Percentiles rank a stretch among this genome's conserved stretches.
Conservation (phyloP, 352 stramenopile species). For the Phytophthora citrophthora region DNA sequence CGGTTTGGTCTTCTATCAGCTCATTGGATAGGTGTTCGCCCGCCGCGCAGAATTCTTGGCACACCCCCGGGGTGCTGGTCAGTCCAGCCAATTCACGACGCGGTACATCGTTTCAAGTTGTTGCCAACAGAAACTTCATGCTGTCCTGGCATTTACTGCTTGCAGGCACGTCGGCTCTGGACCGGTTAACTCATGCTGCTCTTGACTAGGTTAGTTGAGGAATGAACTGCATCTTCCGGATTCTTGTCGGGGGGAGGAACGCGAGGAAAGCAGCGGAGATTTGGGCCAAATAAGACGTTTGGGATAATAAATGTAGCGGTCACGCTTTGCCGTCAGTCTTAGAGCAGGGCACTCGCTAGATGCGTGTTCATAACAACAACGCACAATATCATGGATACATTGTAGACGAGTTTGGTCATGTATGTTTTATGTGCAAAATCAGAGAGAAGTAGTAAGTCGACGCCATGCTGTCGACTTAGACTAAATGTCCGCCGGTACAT, state of each 20-base stretch:
- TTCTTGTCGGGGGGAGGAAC: neutral
- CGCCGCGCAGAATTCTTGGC: conserved; percentile 41
- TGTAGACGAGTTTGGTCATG: too few species aligned
- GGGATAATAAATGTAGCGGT: neutral
- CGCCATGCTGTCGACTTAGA: too few species aligned
- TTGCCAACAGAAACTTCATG: conserved; percentile 33
- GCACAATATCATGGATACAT: neutral
- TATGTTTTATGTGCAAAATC: too few species aligned
- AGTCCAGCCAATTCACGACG: conserved; percentile 5
- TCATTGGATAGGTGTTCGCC: conserved; percentile 24
- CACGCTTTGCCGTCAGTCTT: too few species aligned
- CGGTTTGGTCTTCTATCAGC: conserved; percentile 19
- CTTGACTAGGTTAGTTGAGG: conserved; percentile 34
- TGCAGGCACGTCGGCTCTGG: conserved; percentile 31
- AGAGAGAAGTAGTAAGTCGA: too few species aligned
- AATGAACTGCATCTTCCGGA: conserved; percentile 15
- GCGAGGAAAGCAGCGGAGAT: neutral
- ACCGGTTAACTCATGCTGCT: conserved; percentile 31
- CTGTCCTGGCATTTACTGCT: conserved; percentile 1
- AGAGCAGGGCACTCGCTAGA: neutral
- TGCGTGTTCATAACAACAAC: too few species aligned
- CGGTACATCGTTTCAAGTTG: too few species aligned
- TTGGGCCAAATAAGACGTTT: neutral
- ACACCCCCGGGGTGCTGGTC: conserved; percentile 37
- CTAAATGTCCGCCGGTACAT: too few species aligned